Evolutionary conservation across 768 basidiomycete genomes (phyloP), one percentile per base, ranked within the genome.

Genomic region (Flagelloscypha sp.): DNA sequence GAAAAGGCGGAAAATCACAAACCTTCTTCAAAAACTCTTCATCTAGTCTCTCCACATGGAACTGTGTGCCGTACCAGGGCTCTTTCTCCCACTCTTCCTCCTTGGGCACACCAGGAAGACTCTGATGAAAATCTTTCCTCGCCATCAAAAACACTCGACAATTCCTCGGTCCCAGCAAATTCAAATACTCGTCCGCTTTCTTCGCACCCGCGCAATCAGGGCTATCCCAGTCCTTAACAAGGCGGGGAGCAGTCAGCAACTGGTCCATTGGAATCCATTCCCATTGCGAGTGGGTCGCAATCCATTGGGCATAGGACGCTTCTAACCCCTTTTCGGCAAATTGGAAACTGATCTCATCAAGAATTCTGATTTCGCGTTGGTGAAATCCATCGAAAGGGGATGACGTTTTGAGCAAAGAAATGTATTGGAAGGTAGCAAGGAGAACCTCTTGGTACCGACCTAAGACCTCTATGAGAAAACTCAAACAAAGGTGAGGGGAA

Each of bases 291-390:
- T 72, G 70, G 48, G 83, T 77, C 0, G 90, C 53, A 19, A 95
- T 61, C 54, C 72, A 74, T 7, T 79, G 73, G 1, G 84, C 87
- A 57, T 95, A 94, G 30, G 70, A 63, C 33, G 88, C 83, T 0
- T 89, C 81, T 16, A 74, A 68, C 22, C 72, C 69, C 56, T 93
- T 90, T 57, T 97, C 93, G 30, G 77, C 68, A 56, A 92, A 98
- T 16, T 80, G 73, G 66, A 95, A 98, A 11, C 74, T 75, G 12
- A 79, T 86, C 15, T 68, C 59, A 15, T 80, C 72, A 20, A 99
- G 66, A 13, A 65, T 68, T 23, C 76, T 74, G 39, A 82, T 64
- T 55, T 99, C 94, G 21, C 74, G 62, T 52, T 92, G 88, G 44
- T 79, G 70, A 61, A 71, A 82, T 13, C 62, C 44, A 7, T 76